Percentiles rank a stretch among this genome's conserved stretches.
Conservation (phyloP, 371 early-diverging fungal genomes). For the Umbelopsis sp. region DNA sequence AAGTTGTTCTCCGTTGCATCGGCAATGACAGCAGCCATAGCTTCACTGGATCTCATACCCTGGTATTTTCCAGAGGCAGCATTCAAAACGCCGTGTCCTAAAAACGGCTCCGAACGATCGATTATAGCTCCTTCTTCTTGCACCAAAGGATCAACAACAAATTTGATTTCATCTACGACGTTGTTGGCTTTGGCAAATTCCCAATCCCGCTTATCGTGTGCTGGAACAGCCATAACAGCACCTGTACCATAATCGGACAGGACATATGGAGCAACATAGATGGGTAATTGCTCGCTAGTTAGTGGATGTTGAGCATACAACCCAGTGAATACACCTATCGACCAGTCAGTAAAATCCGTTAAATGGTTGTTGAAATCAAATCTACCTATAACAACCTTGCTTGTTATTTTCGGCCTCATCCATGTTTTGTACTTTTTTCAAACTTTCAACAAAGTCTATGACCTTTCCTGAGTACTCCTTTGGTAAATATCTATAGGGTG, state of each 20-base stretch:
- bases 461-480: constrained; percentile 50
- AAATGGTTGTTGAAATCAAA: not conserved
- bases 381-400: constrained; percentile 27
- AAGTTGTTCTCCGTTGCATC: constrained; percentile 56
- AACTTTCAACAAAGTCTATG: constrained; percentile 54
- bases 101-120: constrained; percentile 39
- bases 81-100: constrained; percentile 64
- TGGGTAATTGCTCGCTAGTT: constrained; percentile 62
- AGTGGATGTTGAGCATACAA: constrained; percentile 72
- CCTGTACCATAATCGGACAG: constrained; percentile 83
- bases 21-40: constrained; percentile 58
- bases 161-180: constrained; percentile 38
- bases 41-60: constrained; percentile 63
- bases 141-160: constrained; percentile 56
- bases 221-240: constrained; percentile 90
- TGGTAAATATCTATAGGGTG: constrained; percentile 44
- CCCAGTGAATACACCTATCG: constrained; percentile 65
- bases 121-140: constrained; percentile 27
- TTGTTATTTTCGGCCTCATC: constrained; percentile 54
- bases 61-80: constrained; percentile 56
- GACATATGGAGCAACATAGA: constrained; percentile 82
- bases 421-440: constrained; percentile 48
- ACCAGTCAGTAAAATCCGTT: not conserved
- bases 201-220: constrained; percentile 80
- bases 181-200: constrained; percentile 64